Conservation (phyloP, 2,329 filamentous ascomycete species). For the Epicoccum sorghinum region DNA sequence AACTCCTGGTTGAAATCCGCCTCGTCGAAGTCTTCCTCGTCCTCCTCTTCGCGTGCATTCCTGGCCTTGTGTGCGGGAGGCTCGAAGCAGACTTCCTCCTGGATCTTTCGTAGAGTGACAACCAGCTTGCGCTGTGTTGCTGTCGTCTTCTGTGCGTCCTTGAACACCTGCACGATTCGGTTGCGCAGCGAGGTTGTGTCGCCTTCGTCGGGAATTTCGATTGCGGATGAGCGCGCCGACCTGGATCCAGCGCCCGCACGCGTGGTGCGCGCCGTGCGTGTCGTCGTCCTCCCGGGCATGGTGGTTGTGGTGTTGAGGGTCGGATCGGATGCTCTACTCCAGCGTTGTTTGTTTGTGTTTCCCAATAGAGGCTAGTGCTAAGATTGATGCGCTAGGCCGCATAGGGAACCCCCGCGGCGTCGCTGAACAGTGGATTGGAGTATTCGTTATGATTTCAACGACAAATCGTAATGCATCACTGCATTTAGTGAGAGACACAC, state of each 20-base stretch:
- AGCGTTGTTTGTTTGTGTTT: no score
- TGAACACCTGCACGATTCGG: conserved; percentile 67
- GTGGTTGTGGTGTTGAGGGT: conserved; percentile 8
- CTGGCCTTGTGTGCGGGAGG: conserved; percentile 55
- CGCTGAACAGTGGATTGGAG: not conserved
- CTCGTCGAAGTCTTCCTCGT: conserved; percentile 70
- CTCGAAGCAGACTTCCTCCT: conserved; percentile 77
- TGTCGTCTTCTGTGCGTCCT: conserved; percentile 79
- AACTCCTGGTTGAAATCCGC: conserved; percentile 88
- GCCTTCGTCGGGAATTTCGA: conserved; percentile 71
- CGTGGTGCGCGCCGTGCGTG: conserved; percentile 48
- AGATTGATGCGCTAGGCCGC: not conserved
- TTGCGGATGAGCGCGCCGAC: conserved; percentile 52
- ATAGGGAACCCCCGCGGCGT: conserved; percentile 2
- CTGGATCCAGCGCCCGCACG: conserved; percentile 49
- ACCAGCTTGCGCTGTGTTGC: conserved; percentile 89
- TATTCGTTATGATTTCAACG: no score
- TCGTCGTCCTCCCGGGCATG: conserved; percentile 57
- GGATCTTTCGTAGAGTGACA: conserved; percentile 85
- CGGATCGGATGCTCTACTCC: not conserved
- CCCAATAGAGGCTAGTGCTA: no score
- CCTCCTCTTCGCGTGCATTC: conserved; percentile 53
- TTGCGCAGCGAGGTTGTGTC: conserved; percentile 72
- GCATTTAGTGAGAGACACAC: no score
- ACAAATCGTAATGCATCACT: no score